Conservation (phyloP, 2,329 filamentous ascomycete species). For the Botrytis pseudocinerea region DNA sequence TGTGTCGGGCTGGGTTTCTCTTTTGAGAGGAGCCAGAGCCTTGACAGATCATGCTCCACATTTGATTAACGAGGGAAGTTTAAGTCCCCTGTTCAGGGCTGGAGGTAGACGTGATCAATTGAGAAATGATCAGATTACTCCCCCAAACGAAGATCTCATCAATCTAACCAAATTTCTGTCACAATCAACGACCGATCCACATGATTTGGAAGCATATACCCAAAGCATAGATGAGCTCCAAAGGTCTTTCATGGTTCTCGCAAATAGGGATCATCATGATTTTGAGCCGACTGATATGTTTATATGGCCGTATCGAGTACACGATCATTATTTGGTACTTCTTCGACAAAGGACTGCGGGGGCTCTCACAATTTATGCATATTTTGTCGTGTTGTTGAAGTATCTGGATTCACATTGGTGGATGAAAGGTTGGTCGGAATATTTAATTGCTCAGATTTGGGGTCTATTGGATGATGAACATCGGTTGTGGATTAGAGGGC, state of each 20-base stretch:
- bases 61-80: conserved; percentile 26
- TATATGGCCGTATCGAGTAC: conserved; percentile 44
- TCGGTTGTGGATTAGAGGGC: conserved; percentile 43
- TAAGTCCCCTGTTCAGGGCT: conserved; percentile 31
- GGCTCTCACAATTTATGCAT: conserved; percentile 43
- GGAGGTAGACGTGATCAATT: conserved; percentile 23
- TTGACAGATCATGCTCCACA: conserved; percentile 40
- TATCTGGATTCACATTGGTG: conserved; percentile 43
- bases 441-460: conserved; percentile 42
- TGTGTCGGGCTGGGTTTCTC: conserved; percentile 44
- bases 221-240: conserved; percentile 42
- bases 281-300: conserved; percentile 46
- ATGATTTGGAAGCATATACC: conserved; percentile 37
- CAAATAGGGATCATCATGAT: conserved; percentile 24
- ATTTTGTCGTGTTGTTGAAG: conserved; percentile 43
- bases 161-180: conserved; percentile 31
- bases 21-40: conserved; percentile 43
- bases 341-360: conserved; percentile 41
- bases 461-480: conserved; percentile 43
- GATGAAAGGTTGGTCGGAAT: conserved; percentile 43
- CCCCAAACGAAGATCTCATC: conserved; percentile 20
- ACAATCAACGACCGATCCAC: conserved; percentile 29
- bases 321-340: conserved; percentile 44
- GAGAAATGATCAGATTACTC: conserved; percentile 30
- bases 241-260: conserved; percentile 38